phyloP scores from a whole-genome alignment of 2,329 filamentous ascomycete genomes.

The Microdochium trichocladiopsis region DNA sequence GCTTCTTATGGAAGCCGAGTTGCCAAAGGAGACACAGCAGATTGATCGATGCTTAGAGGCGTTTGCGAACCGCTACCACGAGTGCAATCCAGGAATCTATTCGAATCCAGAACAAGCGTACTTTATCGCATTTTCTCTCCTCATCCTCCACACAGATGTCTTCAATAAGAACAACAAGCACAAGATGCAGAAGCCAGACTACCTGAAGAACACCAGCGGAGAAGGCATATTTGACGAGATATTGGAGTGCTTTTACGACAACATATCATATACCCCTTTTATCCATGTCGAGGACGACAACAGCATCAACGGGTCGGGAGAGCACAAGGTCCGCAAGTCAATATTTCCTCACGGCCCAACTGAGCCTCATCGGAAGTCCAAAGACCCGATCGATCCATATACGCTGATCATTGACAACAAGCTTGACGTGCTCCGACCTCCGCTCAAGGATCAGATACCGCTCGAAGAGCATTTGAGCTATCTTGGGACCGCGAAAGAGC shows the following conservation, averaged over 20 bases:
- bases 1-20: slow-evolving; percentile 89
- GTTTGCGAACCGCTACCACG: slow-evolving; percentile 94
- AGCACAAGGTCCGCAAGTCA: slow-evolving; percentile 61
- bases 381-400: slow-evolving; percentile 92
- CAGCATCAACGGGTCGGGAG: slow-evolving; percentile 58
- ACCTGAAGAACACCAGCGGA: slow-evolving; percentile 87
- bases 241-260: slow-evolving; percentile 94
- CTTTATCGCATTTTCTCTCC: slow-evolving; percentile 92
- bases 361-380: slow-evolving; percentile 59
- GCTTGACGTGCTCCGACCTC: slow-evolving; percentile 74
- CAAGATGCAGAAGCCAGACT: slow-evolving; percentile 96
- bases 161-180: slow-evolving; percentile 99
- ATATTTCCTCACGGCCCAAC: slow-evolving; percentile 59
- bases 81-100: slow-evolving; percentile 97
- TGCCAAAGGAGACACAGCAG: slow-evolving; percentile 96
- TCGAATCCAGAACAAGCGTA: slow-evolving; percentile 90
- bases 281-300: slow-evolving; percentile 94
- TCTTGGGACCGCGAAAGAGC: slow-evolving; percentile 63
- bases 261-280: slow-evolving; percentile 96
- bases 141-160: slow-evolving; percentile 96
- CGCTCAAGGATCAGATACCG: slow-evolving; percentile 84
- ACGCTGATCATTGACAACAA: slow-evolving; percentile 88
- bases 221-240: slow-evolving; percentile 93
- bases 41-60: slow-evolving; percentile 92
- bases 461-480: slow-evolving; percentile 91